phyloP scores from a whole-genome alignment of 179 eudicot genomes.

The Amaranthus tricolor region DNA sequence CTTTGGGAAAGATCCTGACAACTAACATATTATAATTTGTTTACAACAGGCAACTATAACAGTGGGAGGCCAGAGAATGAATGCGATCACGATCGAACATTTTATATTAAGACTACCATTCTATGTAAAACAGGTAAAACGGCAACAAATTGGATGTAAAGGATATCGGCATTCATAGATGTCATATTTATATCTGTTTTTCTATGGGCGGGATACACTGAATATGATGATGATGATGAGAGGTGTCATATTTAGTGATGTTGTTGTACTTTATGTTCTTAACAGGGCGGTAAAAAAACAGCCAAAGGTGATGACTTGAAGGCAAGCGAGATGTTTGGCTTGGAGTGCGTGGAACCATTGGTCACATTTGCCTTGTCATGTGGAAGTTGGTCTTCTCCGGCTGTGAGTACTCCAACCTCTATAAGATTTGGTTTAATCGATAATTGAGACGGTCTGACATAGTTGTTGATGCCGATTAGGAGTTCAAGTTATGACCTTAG shows the following conservation, averaged over 20 bases:
- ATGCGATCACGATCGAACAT: conserved; percentile 86
- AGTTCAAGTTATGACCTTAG: too few relatives aligned
- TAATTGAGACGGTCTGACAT: too few relatives aligned
- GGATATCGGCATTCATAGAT: neutral
- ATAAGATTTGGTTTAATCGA: neutral
- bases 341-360: conserved; percentile 85
- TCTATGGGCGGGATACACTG: too few relatives aligned
- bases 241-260: neutral
- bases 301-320: conserved; percentile 53
- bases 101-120: conserved; percentile 76
- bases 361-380: conserved; percentile 92
- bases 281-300: conserved; percentile 51
- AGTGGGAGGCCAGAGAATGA: conserved; percentile 66
- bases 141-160: neutral
- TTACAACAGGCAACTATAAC: conserved; percentile 68
- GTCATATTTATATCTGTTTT: too few relatives aligned
- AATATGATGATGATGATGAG: too few relatives aligned
- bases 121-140: conserved; percentile 58
- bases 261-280: conserved; percentile 5
- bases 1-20: neutral
- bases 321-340: conserved; percentile 54
- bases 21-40: neutral
- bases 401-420: conserved; percentile 50
- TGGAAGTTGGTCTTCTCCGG: conserved; percentile 99
- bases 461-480: too few relatives aligned